These are phyloP conservation scores for Antrodiella citrinella DNA, from an alignment of 768 basidiomycete genomes.

Conservation along the genomic window DNA sequence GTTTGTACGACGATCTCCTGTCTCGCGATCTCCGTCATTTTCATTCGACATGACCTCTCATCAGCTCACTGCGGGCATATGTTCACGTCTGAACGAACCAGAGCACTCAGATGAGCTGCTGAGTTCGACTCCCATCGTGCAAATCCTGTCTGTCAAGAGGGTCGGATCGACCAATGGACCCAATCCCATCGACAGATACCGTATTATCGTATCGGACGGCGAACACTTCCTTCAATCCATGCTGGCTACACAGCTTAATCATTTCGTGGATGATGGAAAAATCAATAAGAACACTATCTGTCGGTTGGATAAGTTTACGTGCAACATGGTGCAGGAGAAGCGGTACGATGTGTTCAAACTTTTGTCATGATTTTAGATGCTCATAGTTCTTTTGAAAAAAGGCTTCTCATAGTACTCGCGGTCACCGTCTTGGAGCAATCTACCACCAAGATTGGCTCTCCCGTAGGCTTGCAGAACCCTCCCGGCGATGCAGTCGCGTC, in stretches of 20 bases:
- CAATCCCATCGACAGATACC: conserved; percentile 46
- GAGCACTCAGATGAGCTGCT: conserved; percentile 31
- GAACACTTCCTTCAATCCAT: conserved; percentile 83
- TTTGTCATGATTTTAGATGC: too few species aligned
- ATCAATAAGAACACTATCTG: conserved; percentile 64
- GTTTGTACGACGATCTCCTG: conserved; percentile 3
- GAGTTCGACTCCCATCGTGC: conserved; percentile 44
- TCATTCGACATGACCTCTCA: conserved; percentile 8
- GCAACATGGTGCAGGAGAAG: conserved; percentile 78
- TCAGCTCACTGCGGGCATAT: conserved; percentile 55
- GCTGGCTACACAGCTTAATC: conserved; percentile 88
- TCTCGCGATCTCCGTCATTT: background rate
- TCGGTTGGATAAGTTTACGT: conserved; percentile 66
- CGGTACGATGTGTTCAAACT: conserved; percentile 49
- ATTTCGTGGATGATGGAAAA: conserved; percentile 52
- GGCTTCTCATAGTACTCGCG: conserved; percentile 75
- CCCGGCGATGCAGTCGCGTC: conserved; percentile 25
- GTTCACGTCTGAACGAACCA: conserved; percentile 38
- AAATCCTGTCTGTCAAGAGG: conserved; percentile 79
- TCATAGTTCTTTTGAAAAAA: too few species aligned
- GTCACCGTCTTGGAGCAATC: conserved; percentile 46
- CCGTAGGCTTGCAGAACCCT: conserved; percentile 21
- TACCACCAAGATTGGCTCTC: conserved; percentile 70
- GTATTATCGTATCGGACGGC: conserved; percentile 89
- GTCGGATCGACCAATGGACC: conserved; percentile 36